These are phyloP conservation scores for Pseudoneurospora amorphoporcata DNA, from an alignment of 495 filamentous ascomycete species.

Conservation along the genomic window DNA sequence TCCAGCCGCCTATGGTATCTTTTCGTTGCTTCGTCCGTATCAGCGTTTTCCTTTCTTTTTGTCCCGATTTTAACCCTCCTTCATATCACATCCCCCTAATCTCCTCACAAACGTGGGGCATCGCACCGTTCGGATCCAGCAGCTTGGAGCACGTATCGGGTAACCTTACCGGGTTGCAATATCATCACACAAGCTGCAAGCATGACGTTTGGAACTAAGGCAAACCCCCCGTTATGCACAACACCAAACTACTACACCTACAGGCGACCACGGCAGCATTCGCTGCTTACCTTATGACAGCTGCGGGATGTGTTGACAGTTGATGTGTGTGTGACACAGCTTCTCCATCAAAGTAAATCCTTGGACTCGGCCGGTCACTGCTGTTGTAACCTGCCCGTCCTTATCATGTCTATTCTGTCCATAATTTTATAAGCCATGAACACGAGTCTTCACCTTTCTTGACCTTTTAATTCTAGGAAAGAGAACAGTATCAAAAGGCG, in stretches of 20 bases:
- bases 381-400: not conserved
- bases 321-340: not conserved
- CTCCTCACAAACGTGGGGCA: not conserved
- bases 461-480: not conserved
- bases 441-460: not conserved
- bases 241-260: not conserved
- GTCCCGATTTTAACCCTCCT: not conserved
- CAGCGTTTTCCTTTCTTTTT: not conserved
- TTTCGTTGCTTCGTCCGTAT: not conserved
- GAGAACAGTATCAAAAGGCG: not conserved
- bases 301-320: not conserved
- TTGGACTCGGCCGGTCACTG: not conserved
- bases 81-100: not conserved
- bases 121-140: not conserved
- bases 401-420: not conserved
- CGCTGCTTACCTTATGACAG: not conserved
- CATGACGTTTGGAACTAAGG: not conserved
- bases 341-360: not conserved
- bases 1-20: not conserved
- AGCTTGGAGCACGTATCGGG: not conserved
- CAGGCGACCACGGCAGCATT: not conserved
- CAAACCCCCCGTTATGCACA: not conserved
- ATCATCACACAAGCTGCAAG: not conserved
- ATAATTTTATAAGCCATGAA: not conserved
- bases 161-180: not conserved